These are phyloP conservation scores for Durotheca rogersii DNA, from an alignment of 495 filamentous ascomycete genomes.

Conservation along the genomic window DNA sequence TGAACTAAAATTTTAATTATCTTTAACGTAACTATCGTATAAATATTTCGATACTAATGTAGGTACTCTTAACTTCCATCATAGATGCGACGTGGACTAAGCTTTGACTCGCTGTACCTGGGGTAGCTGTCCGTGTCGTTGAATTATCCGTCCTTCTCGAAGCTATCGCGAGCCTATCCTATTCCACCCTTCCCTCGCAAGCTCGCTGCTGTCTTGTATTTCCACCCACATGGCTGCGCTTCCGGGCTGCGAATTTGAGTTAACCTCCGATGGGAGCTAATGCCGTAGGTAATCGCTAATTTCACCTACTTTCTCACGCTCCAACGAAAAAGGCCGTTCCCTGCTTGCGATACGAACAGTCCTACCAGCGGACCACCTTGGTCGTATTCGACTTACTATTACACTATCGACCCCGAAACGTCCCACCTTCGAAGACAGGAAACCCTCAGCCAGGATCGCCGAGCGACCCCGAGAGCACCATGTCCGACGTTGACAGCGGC, in stretches of 20 bases:
- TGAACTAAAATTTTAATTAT: no score
- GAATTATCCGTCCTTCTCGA: conserved; percentile 18
- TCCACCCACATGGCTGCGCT: conserved; percentile 18
- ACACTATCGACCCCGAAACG: background rate
- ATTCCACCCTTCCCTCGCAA: conserved; percentile 1
- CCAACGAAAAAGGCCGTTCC: conserved; percentile 1
- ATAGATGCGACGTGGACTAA: background rate
- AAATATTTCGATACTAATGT: no score
- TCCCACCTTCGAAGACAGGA: background rate
- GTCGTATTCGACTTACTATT: background rate
- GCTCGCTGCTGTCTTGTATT: conserved; percentile 4
- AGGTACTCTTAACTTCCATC: no score
- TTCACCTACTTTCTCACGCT: background rate
- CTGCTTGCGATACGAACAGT: background rate
- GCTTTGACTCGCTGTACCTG: no score
- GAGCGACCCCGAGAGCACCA: no score
- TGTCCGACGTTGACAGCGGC: conserved; percentile 27
- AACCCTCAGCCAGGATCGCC: background rate
- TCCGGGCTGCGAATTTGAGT: conserved; percentile 30
- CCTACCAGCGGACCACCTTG: no score
- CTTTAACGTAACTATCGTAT: no score
- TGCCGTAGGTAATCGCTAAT: conserved; percentile 2
- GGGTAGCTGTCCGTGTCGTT: no score
- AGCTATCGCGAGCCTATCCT: conserved; percentile 27
- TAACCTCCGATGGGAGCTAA: background rate